Evolutionary conservation across 169 alveolate genomes (phyloP).

Genomic region (Babesia bovis): DNA sequence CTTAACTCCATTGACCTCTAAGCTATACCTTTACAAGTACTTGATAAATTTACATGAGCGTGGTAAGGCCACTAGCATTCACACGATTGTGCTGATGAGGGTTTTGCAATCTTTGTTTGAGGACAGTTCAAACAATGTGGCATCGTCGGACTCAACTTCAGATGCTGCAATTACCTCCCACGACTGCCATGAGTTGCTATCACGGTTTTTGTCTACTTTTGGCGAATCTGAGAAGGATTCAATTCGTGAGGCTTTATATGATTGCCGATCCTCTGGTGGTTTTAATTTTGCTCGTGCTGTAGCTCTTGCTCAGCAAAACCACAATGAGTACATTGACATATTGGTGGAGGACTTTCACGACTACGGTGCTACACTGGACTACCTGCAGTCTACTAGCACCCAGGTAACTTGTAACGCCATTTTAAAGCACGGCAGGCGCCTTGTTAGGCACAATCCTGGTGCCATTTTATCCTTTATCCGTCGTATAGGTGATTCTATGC

Average conservation of each 20-base stretch:
- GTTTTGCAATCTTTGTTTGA: slow-evolving; percentile 40
- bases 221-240: slow-evolving; percentile 55
- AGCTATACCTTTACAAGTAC: slow-evolving; percentile 50
- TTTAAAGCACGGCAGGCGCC: slow-evolving; percentile 37
- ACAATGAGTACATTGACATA: slow-evolving; percentile 52
- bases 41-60: slow-evolving; percentile 39
- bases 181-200: slow-evolving; percentile 20
- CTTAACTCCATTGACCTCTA: slow-evolving; percentile 39
- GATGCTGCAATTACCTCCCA: too few relatives aligned
- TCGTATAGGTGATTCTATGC: slow-evolving; percentile 15
- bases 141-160: background rate
- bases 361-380: slow-evolving; percentile 35
- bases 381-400: slow-evolving; percentile 9
- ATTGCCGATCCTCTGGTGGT: slow-evolving; percentile 51
- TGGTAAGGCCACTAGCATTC: slow-evolving; percentile 21
- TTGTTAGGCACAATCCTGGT: slow-evolving; percentile 31
- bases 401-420: slow-evolving; percentile 42
- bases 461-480: slow-evolving; percentile 23
- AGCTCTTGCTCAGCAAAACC: slow-evolving; percentile 51
- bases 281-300: slow-evolving; percentile 54
- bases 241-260: slow-evolving; percentile 42
- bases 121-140: background rate
- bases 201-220: slow-evolving; percentile 32
- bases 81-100: slow-evolving; percentile 52
- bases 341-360: slow-evolving; percentile 62